Evolutionary conservation across 2,329 filamentous ascomycete genomes (phyloP), one percentile per base, ranked within the genome.

Genomic region (Arachnopeziza araneosa): DNA sequence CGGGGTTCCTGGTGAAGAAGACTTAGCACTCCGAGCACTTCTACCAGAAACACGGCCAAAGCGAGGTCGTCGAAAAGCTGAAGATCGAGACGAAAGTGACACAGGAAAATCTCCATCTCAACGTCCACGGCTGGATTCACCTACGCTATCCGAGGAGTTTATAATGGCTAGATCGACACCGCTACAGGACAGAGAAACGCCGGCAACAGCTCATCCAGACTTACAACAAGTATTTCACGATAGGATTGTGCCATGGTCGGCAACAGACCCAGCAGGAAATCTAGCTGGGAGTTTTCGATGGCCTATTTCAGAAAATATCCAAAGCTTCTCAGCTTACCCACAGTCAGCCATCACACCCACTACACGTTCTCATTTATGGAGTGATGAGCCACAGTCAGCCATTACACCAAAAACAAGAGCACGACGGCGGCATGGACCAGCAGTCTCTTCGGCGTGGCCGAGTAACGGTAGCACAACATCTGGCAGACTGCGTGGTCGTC

Each of bases 371-470:
- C 62, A 64, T 19, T 50, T 71, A 32, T 70, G 78, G 66, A 71
- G 70, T 57, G 78, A 77, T 55, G 88, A 91, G 64, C 88, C 90
- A 10, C 85, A 81, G 54, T 92, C 91, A 0, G 89, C 90, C 2
- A 79, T 90, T n/a, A 89, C 87, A 3, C 85, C 88, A 0, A 84
- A 80, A 63, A 74, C 76, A 1, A 79, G 82, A 60, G 74, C 79
- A 6, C 74, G 82, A 58, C 80, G 87, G 58, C 83, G 90, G 3
- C 89, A 96, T 71, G 92, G 92, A 0, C 89, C 91, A 0, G 91
- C 90, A 7, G 91, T 96, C 0, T 96, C 92, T 0, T 96, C 92
- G 10, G 93, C 93, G 0, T 97, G 93, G 93, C 85, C 88, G 58
- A 85, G 85, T 64, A 84, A 82, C 60, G 83, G 83, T 19, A 78